Percentiles rank a stretch among this genome's conserved stretches.
These are phyloP conservation scores for Phytophthora colocasiae DNA, from an alignment of 352 stramenopile genomes.

Conservation along the genomic window DNA sequence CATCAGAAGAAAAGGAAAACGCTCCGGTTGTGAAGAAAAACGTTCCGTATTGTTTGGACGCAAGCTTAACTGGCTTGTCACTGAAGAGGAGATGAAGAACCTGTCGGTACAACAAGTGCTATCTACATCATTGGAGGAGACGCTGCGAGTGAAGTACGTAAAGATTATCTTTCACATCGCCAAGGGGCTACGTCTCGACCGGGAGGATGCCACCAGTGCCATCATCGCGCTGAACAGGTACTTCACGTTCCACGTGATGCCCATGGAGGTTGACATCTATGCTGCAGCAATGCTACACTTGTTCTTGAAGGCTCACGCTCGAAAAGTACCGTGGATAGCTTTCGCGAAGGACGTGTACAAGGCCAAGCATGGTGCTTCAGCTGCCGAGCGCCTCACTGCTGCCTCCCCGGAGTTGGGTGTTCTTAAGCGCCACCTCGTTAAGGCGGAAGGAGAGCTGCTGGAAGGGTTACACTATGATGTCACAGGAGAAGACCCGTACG, in stretches of 20 bases:
- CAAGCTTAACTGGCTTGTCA: slow-evolving; percentile 81
- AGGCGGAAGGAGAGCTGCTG: too few species aligned
- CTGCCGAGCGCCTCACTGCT: too few species aligned
- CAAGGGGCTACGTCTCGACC: slow-evolving; percentile 67
- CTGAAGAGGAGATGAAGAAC: slow-evolving; percentile 55
- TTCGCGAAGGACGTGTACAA: too few species aligned
- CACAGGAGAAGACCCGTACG: too few species aligned
- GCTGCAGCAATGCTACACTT: too few species aligned
- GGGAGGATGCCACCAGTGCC: slow-evolving; percentile 75
- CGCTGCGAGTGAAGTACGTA: slow-evolving; percentile 67
- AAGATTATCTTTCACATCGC: slow-evolving; percentile 70
- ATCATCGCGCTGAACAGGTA: slow-evolving; percentile 84
- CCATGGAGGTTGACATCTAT: too few species aligned
- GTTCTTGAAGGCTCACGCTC: slow-evolving; percentile 74
- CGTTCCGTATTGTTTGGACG: slow-evolving; percentile 69
- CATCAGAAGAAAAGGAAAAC: slow-evolving; percentile 34
- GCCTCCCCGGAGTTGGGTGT: too few species aligned
- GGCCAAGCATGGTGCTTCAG: too few species aligned
- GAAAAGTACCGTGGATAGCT: slow-evolving; percentile 66
- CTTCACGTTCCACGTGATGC: slow-evolving; percentile 79
- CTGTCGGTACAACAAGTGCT: slow-evolving; percentile 70
- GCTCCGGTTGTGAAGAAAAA: slow-evolving; percentile 19
- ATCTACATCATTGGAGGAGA: slow-evolving; percentile 73
- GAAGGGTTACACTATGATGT: too few species aligned
- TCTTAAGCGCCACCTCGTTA: too few species aligned